Base-by-base conservation (phyloP, 1,139 yeast genomes). In the Pichia sp. region DNA sequence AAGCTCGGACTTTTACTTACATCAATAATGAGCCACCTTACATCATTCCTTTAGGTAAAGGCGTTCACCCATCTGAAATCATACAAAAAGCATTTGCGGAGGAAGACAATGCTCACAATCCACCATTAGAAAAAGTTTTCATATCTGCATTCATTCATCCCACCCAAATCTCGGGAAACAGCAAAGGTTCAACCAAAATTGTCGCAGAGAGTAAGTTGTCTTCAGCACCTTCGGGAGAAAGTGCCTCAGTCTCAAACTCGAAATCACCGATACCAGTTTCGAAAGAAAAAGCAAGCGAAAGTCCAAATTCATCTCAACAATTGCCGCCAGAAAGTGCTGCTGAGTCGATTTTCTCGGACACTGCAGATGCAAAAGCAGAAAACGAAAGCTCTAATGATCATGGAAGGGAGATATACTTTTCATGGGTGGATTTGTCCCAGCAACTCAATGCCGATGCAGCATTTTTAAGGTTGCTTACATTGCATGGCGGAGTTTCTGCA, bases 341-440 rank as follows among this genome's bases (percentile, higher is more conserved):
- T 17, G 9, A 20, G 20, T 24, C 46, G 20, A 8, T 7, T 8
- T 42, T 16, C 8, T 12, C 46, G n/a, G 27, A 46, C 16, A 10
- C 24, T 14, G n/a, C 16, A 17, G 10, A 30, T 31, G 16, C 12
- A 46, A 31, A 12, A 46, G 24, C 4, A 31, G 27, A 20, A 47
- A 20, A n/a, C 30, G 27, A 30, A 12, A 24, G 12, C 24, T 16
- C 12, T 8, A 7, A 63, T 27, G 67, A 65, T 5, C 54, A 57
- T 1, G 60, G 61, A 1, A 58, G 60, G 9, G 58, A 55, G 6
- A 44, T 54, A 7, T 75, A 74, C 62, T 79, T 72, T 63, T 79
- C 84, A 6, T 81, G 85, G 85, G 75, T 74, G 61, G 86, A 81
- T 63, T 63, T 79, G 47, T 73, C 79, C 34, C 84, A 81, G 56